phyloP scores from a whole-genome alignment of 352 stramenopile species.

The Phytopythium oedochilum region DNA sequence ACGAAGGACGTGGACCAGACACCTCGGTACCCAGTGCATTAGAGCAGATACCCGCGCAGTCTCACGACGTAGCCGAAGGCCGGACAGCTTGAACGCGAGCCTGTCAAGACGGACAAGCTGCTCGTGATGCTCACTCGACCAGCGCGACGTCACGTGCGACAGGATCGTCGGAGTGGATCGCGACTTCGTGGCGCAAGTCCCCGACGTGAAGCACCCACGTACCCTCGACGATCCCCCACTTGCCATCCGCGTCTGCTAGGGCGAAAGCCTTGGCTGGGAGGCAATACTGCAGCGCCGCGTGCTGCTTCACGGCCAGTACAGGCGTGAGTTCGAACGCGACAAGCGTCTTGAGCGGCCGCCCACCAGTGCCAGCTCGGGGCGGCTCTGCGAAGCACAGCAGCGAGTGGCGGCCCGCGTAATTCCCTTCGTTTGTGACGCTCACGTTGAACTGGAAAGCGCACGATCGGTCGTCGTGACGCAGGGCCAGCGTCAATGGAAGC shows the following conservation, averaged over 20 bases:
- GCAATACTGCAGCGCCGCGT: conserved; percentile 20
- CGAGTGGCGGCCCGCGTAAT: conserved; percentile 30
- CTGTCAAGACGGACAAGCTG: too few species aligned
- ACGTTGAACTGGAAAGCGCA: conserved; percentile 22
- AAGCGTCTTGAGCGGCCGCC: conserved; percentile 43
- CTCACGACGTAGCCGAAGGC: too few species aligned
- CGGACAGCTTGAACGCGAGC: too few species aligned
- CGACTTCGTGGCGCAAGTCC: conserved; percentile 21
- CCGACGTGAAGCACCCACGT: conserved; percentile 37
- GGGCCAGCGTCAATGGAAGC: conserved; percentile 7
- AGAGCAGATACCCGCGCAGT: too few species aligned
- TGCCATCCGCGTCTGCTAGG: conserved; percentile 28
- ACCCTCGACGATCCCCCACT: conserved; percentile 29
- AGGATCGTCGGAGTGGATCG: conserved; percentile 2
- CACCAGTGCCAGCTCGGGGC: conserved; percentile 18
- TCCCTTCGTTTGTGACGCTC: conserved; percentile 39
- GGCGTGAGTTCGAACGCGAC: conserved; percentile 50
- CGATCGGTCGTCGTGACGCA: conserved; percentile 5
- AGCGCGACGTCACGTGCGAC: not conserved
- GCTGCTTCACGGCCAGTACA: conserved; percentile 19
- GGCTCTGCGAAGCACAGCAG: conserved; percentile 35
- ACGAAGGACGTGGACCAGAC: too few species aligned
- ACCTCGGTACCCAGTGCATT: too few species aligned
- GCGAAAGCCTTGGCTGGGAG: conserved; percentile 34
- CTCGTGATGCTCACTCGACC: not conserved